A percentile compares a stretch with the other conserved stretches of the same genome.
Conservation (phyloP, 352 stramenopile species). For the Phytophthora cactorum region DNA sequence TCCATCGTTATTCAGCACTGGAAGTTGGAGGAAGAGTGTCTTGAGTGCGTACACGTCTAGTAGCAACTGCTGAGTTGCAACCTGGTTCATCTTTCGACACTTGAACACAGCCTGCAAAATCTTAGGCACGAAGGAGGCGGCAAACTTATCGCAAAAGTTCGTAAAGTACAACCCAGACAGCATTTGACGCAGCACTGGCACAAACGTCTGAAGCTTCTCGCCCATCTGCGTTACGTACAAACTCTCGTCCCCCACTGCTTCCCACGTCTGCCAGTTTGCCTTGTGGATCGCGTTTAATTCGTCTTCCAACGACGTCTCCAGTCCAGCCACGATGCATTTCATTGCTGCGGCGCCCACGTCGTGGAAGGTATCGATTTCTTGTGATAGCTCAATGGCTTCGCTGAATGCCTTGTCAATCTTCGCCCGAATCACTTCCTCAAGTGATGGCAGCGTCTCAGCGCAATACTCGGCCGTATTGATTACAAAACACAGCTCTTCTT, state of each 20-base stretch:
- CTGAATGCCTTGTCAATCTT: conserved; percentile 96
- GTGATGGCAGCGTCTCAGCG: conserved; percentile 95
- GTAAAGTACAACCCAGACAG: conserved; percentile 95
- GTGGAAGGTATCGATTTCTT: conserved; percentile 96
- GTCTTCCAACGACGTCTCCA: conserved; percentile 92
- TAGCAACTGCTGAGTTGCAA: conserved; percentile 98
- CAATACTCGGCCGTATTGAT: conserved; percentile 99
- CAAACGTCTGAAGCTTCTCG: conserved; percentile 92
- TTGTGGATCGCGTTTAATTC: conserved; percentile 90
- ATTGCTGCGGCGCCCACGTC: conserved; percentile 95
- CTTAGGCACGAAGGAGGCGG: conserved; percentile 90
- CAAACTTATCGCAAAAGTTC: conserved; percentile 99
- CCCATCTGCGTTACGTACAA: conserved; percentile 95
- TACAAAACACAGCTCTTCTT: conserved; percentile 97
- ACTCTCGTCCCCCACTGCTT: conserved; percentile 96
- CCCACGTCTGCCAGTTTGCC: conserved; percentile 94
- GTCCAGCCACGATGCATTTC: conserved; percentile 93
- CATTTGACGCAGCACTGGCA: conserved; percentile 91
- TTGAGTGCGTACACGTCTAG: conserved; percentile 98
- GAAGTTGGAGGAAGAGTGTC: conserved; percentile 95
- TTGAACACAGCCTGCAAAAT: conserved; percentile 91
- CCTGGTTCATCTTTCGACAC: conserved; percentile 95
- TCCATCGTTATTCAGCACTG: conserved; percentile 75
- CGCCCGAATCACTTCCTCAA: conserved; percentile 96
- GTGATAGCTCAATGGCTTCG: conserved; percentile 93